Percentiles rank a stretch among this genome's conserved stretches.
Conservation (phyloP, 2,329 filamentous ascomycete genomes). For the Claviceps africana region DNA sequence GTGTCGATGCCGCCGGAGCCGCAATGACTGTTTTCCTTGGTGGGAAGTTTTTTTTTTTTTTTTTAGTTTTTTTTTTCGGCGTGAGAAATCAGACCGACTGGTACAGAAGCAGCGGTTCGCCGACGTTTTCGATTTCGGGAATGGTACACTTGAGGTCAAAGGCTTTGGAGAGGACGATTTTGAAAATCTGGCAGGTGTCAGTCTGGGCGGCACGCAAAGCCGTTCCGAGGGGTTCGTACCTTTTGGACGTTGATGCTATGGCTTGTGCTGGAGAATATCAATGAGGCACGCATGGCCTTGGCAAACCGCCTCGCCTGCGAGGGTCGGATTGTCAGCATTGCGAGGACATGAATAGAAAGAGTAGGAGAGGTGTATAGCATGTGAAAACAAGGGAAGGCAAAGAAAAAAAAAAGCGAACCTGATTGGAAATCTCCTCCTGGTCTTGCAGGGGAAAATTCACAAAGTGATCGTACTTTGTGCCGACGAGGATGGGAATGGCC, state of each 20-base stretch:
- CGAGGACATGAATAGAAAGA: not conserved
- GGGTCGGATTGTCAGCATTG: not conserved
- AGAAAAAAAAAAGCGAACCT: slow-evolving; percentile 30
- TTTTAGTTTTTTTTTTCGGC: too few relatives aligned
- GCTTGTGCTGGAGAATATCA: slow-evolving; percentile 97
- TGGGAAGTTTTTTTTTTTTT: not conserved
- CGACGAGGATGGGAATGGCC: slow-evolving; percentile 93
- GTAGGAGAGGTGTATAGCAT: not conserved
- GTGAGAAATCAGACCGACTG: slow-evolving; percentile 36
- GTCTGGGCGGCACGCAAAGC: not conserved
- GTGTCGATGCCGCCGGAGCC: not conserved
- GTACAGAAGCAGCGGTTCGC: slow-evolving; percentile 88
- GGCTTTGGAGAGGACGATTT: slow-evolving; percentile 95
- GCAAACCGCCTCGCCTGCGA: slow-evolving; percentile 79
- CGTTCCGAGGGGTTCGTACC: too few relatives aligned
- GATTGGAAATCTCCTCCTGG: slow-evolving; percentile 95
- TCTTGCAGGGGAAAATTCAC: slow-evolving; percentile 96
- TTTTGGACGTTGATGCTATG: slow-evolving; percentile 99
- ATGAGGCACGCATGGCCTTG: slow-evolving; percentile 91
- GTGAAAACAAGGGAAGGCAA: too few relatives aligned
- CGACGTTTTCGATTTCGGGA: slow-evolving; percentile 95
- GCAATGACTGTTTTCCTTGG: not conserved
- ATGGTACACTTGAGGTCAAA: slow-evolving; percentile 99
- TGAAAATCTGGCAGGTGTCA: slow-evolving; percentile 65
- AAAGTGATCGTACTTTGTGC: slow-evolving; percentile 98